Conservation (phyloP, 495 filamentous ascomycete genomes). For the Lophiostoma macrostomum region DNA sequence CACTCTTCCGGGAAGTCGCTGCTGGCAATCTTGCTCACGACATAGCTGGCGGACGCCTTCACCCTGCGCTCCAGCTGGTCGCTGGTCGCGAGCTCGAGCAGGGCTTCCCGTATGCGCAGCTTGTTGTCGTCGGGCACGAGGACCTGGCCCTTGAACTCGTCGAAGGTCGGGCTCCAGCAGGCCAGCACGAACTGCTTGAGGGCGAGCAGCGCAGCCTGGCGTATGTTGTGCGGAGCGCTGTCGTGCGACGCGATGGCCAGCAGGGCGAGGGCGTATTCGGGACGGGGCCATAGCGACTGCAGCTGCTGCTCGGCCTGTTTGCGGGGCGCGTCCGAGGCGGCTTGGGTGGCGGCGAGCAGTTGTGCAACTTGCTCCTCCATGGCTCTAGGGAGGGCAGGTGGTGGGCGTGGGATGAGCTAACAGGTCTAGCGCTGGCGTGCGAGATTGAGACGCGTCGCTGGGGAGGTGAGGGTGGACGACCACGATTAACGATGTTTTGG, state of each 20-base stretch:
- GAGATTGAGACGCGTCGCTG: background rate
- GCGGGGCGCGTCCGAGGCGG: slow-evolving; percentile 62
- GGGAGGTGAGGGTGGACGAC: background rate
- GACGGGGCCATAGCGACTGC: slow-evolving; percentile 59
- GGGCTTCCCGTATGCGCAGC: slow-evolving; percentile 60
- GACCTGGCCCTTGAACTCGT: slow-evolving; percentile 65
- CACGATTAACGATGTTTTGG: too few species aligned
- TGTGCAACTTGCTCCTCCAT: slow-evolving; percentile 86
- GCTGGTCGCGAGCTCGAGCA: slow-evolving; percentile 76
- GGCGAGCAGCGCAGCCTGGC: slow-evolving; percentile 77
- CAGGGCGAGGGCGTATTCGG: slow-evolving; percentile 72
- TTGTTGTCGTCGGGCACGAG: slow-evolving; percentile 65
- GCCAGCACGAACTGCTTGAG: slow-evolving; percentile 77
- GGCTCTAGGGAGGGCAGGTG: slow-evolving; percentile 1
- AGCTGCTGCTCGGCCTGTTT: slow-evolving; percentile 78
- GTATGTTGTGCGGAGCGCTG: slow-evolving; percentile 64
- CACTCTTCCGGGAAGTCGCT: slow-evolving; percentile 92
- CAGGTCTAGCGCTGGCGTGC: background rate
- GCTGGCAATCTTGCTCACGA: slow-evolving; percentile 93
- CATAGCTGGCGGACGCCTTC: slow-evolving; percentile 78
- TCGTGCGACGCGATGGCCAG: slow-evolving; percentile 73
- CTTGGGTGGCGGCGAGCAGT: slow-evolving; percentile 77
- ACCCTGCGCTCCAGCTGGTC: slow-evolving; percentile 77
- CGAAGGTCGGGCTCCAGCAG: slow-evolving; percentile 68
- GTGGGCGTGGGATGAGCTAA: slow-evolving; percentile 1